Percentiles rank a stretch among this genome's conserved stretches.
phyloP scores from a whole-genome alignment of 2,329 filamentous ascomycete species.

The Aureobasidium namibiae region DNA sequence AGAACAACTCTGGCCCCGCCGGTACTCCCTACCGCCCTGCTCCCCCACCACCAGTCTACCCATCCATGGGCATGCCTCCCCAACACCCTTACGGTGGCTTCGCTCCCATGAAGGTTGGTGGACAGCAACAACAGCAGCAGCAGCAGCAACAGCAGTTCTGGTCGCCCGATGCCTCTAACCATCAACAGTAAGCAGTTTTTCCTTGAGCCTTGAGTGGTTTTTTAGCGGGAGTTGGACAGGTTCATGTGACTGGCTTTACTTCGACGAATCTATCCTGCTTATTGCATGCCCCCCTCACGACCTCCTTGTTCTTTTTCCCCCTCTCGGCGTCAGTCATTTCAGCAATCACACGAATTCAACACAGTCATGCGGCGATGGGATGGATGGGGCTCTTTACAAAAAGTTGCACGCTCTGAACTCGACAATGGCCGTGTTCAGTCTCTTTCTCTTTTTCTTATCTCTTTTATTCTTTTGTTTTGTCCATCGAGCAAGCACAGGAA shows the following conservation, averaged over 20 bases:
- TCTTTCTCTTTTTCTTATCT: conserved; percentile 7
- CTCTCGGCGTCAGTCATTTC: conserved; percentile 14
- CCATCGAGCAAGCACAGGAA: background rate
- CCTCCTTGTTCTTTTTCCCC: conserved; percentile 14
- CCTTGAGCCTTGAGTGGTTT: conserved; percentile 32
- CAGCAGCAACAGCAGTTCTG: background rate
- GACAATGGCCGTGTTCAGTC: conserved; percentile 4
- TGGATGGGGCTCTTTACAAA: conserved; percentile 11
- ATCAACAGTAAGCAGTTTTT: conserved; percentile 26
- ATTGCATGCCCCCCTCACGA: conserved; percentile 16
- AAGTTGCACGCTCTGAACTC: conserved; percentile 13
- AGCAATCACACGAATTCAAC: conserved; percentile 10
- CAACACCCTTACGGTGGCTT: conserved; percentile 57
- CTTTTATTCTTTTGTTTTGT: conserved; percentile 1
- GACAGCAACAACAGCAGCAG: background rate
- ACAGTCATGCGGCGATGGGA: conserved; percentile 14
- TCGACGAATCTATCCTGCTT: conserved; percentile 17
- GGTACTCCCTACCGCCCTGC: conserved; percentile 95
- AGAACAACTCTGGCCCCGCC: conserved; percentile 96
- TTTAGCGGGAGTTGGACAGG: conserved; percentile 34
- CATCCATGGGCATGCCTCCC: conserved; percentile 60
- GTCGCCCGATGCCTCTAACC: background rate
- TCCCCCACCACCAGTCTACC: conserved; percentile 68
- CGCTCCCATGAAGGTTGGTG: conserved; percentile 56
- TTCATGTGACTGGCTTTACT: conserved; percentile 18